Base-by-base conservation (phyloP, 164 flowering plant species). In the Platanus orientalis region DNA sequence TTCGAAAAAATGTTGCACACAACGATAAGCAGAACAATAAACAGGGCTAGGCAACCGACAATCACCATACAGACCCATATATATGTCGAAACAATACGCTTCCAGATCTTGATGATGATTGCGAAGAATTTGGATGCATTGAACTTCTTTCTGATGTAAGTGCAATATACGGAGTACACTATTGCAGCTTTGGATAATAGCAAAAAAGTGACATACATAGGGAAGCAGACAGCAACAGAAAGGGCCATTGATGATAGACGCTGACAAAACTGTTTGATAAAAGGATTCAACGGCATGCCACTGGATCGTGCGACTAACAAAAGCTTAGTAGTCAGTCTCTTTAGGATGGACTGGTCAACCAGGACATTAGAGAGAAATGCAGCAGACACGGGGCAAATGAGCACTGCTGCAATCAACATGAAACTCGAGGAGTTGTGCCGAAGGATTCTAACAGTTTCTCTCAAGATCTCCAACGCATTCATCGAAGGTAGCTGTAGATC, bases 361-460 rank as follows among this genome's bases (percentile, higher is more conserved):
- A 92, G 71, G 10, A 81, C 78, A 73, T 95, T 85, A 0, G 99
- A 85, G 49, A 95, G 69, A 3, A 81, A 32, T 27, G 87, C 57
- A 2, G 89, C 89, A 5, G 96, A 84, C 0, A 89, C 79, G 25
- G 97, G 97, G 58, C 92, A 92, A 44, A 95, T 86, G 7, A 92
- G 72, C 48, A 87, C 58, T 0, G 88, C 88, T 0, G 86, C 76
- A 49, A 83, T 86, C 2, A 67, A 53, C 83, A 88, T 64, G 65
- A 95, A 87, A 19, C 78, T 80, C 0, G 70, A 58, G 1, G 72
- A 70, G 73, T 95, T 89, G 66, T 62, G 85, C 52, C 97, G 76
- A 7, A 95, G 81, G 67, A 95, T 88, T 61, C 94, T 67, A 11
- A 90, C 79, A 0, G 94, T 86, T 76, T 95, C 99, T 64, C 90